Evolutionary conservation across 1,284 basidiomycete species (phyloP).

Genomic region (Ustilago shanxiensis): DNA sequence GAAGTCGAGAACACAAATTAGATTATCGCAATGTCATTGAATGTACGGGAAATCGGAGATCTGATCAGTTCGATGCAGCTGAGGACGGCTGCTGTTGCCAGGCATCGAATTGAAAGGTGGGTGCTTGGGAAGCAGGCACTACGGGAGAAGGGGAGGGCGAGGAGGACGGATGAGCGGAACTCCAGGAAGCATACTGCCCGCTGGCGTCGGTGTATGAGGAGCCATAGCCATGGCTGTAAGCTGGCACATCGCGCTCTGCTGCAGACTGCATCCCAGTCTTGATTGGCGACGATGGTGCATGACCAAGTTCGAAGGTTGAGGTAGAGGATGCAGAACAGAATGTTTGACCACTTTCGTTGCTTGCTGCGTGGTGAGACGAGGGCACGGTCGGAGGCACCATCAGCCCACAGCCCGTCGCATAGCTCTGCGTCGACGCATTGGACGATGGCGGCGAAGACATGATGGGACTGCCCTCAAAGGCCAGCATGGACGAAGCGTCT

Average conservation of each 20-base stretch:
- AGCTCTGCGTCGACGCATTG: constrained; percentile 31
- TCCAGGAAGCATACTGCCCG: constrained; percentile 21
- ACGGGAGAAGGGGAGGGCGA: constrained; percentile 18
- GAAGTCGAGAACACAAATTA: neutral
- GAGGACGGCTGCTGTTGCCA: constrained; percentile 21
- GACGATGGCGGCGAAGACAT: constrained; percentile 39
- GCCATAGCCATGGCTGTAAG: neutral
- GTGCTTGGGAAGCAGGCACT: constrained; percentile 11
- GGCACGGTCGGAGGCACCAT: constrained; percentile 44
- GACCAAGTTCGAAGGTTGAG: neutral
- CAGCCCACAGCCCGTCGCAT: constrained; percentile 16
- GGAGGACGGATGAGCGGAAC: constrained; percentile 6
- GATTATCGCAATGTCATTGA: neutral
- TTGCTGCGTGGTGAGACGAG: constrained; percentile 10
- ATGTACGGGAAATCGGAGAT: neutral
- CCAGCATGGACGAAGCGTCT: constrained; percentile 2
- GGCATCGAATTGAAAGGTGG: constrained; percentile 13
- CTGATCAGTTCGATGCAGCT: neutral
- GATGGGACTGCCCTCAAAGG: constrained; percentile 23
- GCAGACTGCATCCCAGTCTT: neutral
- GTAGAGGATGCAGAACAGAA: neutral
- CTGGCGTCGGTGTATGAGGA: neutral
- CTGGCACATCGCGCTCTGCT: neutral
- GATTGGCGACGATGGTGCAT: neutral
- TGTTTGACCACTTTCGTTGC: neutral